Base-by-base conservation (phyloP, 1,284 basidiomycete species). In the Bjerkandera adusta region DNA sequence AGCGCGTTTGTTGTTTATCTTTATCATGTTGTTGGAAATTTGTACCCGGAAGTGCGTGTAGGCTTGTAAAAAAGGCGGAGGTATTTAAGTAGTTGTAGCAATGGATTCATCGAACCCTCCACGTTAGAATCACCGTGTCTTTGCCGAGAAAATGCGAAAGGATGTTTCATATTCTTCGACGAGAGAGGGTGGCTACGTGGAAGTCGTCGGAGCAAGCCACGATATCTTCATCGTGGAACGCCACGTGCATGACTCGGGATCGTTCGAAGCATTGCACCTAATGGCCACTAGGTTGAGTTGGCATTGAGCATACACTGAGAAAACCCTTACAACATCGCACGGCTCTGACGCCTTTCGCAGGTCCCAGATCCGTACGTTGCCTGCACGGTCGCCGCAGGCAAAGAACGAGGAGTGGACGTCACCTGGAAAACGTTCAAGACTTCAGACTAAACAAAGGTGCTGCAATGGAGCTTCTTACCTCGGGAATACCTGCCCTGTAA, bases 281-380 rank as follows among this genome's bases (percentile, higher is more conserved):
- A 12, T n/a, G n/a, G n/a, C n/a, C n/a, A n/a, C 45, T 22, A 35
- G 36, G 22, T 45, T 32, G n/a, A n/a, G 22, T 29, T 30, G 26
- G 8, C 30, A n/a, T 16, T 26, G 25, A 36, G 4, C 26, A 12
- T 36, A 24, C 32, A 39, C 18, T n/a, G 18, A 40, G 43, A 33
- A 25, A 12, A 25, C 11, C 45, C 65, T 48, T 35, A 75, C 71
- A 47, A 55, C 54, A 25, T 57, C 42, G 30, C 64, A 35, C 21
- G 59, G 49, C 8, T 54, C 52, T n/a, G 60, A 57, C 13, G 59
- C 39, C 22, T 70, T 71, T 24, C 76, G 70, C 33, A 76, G 49
- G 56, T 79, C 76, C 76, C 77, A 79, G 4, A 77, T 32, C 25
- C 68, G 70, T 32, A 78, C 62, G 21, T 26, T 49, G 13, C 76